phyloP scores from a whole-genome alignment of 1,284 basidiomycete species.

The Cryptococcus sp. region DNA sequence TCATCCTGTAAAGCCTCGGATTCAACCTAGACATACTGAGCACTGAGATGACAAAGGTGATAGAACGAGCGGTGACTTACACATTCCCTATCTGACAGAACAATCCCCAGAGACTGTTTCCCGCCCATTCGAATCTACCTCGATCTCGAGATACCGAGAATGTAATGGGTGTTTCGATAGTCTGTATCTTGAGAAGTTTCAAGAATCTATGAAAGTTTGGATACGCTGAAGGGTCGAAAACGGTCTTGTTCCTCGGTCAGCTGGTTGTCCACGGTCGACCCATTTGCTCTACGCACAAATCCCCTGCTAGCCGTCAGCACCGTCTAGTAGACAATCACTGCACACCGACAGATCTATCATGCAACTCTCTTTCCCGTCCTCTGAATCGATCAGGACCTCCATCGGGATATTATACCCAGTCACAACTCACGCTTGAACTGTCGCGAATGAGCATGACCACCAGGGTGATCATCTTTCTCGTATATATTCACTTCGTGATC shows the following conservation, averaged over 20 bases:
- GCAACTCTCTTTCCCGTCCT: constrained; percentile 51
- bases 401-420: not conserved
- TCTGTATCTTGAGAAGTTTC: constrained; percentile 53
- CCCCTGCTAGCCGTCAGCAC: constrained; percentile 17
- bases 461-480: constrained; percentile 63
- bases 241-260: constrained; percentile 53
- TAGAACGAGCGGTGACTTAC: constrained; percentile 9
- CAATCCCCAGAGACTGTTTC: constrained; percentile 57
- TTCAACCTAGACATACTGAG: constrained; percentile 50
- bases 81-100: constrained; percentile 64
- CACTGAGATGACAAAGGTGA: not conserved
- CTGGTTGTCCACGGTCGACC: not conserved
- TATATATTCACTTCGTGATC: constrained; percentile 75
- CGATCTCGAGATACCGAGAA: constrained; percentile 68
- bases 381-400: constrained; percentile 7
- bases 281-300: constrained; percentile 38
- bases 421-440: constrained; percentile 49
- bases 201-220: constrained; percentile 76
- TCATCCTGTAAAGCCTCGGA: constrained; percentile 65
- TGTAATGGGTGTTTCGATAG: constrained; percentile 65
- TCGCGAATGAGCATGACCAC: constrained; percentile 77
- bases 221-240: constrained; percentile 72
- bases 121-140: constrained; percentile 70
- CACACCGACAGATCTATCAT: constrained; percentile 62
- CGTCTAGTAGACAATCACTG: not conserved